These are phyloP conservation scores for Coemansia sp. DNA, from an alignment of 192 early-diverging fungal genomes.

Conservation along the genomic window DNA sequence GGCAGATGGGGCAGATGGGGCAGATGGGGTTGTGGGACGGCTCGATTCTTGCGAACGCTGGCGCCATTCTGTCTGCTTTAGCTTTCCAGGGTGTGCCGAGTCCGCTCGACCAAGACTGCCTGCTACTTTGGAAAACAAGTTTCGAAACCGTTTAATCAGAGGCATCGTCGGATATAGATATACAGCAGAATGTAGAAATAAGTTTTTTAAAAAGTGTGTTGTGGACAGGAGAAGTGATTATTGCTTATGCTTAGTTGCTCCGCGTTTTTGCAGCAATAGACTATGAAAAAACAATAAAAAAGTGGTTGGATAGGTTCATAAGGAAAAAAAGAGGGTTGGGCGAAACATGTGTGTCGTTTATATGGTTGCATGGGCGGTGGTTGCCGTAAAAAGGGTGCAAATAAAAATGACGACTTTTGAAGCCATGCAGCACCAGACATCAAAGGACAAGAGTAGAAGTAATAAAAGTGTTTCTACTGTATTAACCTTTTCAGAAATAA, in stretches of 20 bases:
- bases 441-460: not conserved
- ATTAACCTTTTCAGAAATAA: not conserved
- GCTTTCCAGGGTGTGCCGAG: constrained; percentile 34
- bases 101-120: constrained; percentile 44
- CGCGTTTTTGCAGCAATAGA: too few species aligned
- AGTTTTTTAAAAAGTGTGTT: not conserved
- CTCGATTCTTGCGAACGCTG: constrained; percentile 40
- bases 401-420: not conserved
- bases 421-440: not conserved
- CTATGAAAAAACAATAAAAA: not conserved
- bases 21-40: constrained; percentile 38
- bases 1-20: constrained; percentile 21
- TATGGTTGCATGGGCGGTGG: not conserved
- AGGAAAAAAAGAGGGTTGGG: not conserved
- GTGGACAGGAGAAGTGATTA: too few species aligned
- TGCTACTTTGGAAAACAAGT: constrained; percentile 48
- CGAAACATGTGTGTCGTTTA: not conserved
- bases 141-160: constrained; percentile 36
- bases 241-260: too few species aligned
- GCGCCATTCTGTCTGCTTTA: constrained; percentile 37
- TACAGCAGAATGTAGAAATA: not conserved
- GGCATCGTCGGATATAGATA: constrained; percentile 24
- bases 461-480: not conserved
- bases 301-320: not conserved
- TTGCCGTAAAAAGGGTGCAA: not conserved